Evolutionary conservation across 768 basidiomycete species (phyloP), one percentile per base, ranked within the genome.

Genomic region (Suillus hirtellus): DNA sequence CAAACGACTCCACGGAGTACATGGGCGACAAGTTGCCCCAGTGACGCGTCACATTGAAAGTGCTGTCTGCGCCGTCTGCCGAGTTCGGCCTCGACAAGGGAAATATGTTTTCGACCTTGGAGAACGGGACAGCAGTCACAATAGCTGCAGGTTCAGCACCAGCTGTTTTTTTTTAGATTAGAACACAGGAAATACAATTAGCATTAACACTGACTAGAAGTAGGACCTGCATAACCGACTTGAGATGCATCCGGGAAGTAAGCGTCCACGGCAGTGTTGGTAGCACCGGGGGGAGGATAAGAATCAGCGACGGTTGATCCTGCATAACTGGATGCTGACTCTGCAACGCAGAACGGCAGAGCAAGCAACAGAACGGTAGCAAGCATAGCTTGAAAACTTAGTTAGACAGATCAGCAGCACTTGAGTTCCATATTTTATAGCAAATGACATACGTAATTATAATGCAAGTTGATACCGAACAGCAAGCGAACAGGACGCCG

Each of bases 21-120:
- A 79, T 82, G 1, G 84, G 84, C 4, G 80, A 74, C 40, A 84
- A 78, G 66, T 81, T 83, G 24, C 82, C 85, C 73, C 79, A 79
- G 60, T 80, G 71, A 59, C 77, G 74, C 40, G 82, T 64, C 19
- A 84, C 74, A 60, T 85, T 74, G 68, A 86, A 86, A n/a, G 38
- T 63, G 19, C 63, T 63, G 42, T 66, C 70, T n/a, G 70, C 66
- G 17, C 72, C 66, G 64, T 78, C 76, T n/a, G 69, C 65, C 8
- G 79, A 75, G 46, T 70, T 68, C 1, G 78, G 82, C 54, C 74
- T 72, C 17, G 83, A 68, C 11, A 84, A 69, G 21, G 84, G 84
- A 62, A 77, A 82, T n/a, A 75, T 67, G 34, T 72, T 73, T 53
- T 76, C 69, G 43, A 80, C 72, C 53, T 75, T 70, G 1, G 82